Evolutionary conservation across 176 grass and related monocot species (phyloP), one percentile per base, ranked within the genome.

Genomic region (Guadua angustifolia): DNA sequence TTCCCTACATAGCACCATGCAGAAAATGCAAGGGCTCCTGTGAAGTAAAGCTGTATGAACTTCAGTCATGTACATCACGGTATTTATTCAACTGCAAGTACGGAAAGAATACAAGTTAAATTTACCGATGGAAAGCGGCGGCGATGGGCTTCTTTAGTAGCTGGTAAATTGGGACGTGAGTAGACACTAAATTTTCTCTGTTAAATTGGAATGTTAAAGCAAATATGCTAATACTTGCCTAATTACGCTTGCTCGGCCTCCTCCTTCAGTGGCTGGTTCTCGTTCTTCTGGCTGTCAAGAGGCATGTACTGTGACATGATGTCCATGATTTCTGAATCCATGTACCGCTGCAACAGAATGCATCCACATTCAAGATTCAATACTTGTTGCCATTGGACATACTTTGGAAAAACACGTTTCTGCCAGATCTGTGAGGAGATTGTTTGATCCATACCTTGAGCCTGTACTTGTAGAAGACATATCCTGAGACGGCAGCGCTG

Each of bases 261-360:
- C 89, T 84, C 74, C 78, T 87, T 74, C 21, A 99, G 35, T 70
- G 89, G 84, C 44, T 84, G 75, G 51, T 66, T 88, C 76, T 94
- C 93, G 22, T 77, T 75, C 16, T 93, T 79, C 15, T 92, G 83
- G 66, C 72, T 84, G 42, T 99, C 93, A 1, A 95, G 84, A 17
- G 96, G 93, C 96, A 95, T 95, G 89, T 94, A 99, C 58, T 95
- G 91, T 18, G 91, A 95, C 93, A 95, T 99, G 75, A 99, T 98
- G 14, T 89, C 83, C 89, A 92, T 87, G 13, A 95, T 86, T 39
- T 95, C 91, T 1, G 89, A 95, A 43, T 98, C 89, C 95, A 98
- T 98, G 89, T 97, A 94, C 24, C 84, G 72, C 95, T 97, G 75
- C 57, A 72, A 75, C 42, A 80, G n/a, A 6, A 29, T 32, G 25